A percentile compares a stretch with the other conserved stretches of the same genome.
Conservation (phyloP, 768 basidiomycete species). For the Leucogyrophana mollusca region DNA sequence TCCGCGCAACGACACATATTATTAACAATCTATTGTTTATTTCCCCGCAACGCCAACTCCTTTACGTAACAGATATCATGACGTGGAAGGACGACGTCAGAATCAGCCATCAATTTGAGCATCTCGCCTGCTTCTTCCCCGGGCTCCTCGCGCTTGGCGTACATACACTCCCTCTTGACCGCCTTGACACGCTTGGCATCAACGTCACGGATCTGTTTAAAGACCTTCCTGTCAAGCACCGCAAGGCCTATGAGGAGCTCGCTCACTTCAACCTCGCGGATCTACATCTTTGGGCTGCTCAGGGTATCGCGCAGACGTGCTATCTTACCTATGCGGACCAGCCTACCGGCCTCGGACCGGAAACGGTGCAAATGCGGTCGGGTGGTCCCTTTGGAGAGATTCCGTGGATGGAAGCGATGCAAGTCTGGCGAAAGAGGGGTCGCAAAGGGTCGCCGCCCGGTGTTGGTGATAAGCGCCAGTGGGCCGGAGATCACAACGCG, state of each 20-base stretch:
- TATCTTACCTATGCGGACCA: slow-evolving; percentile 72
- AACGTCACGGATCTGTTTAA: slow-evolving; percentile 37
- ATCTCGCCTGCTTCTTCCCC: slow-evolving; percentile 77
- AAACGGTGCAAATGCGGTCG: slow-evolving; percentile 42
- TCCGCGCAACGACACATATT: slow-evolving; percentile 60
- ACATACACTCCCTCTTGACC: slow-evolving; percentile 56
- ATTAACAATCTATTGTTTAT: slow-evolving; percentile 66
- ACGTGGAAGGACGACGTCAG: slow-evolving; percentile 24
- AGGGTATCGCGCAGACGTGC: slow-evolving; percentile 72
- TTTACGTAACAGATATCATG: slow-evolving; percentile 63
- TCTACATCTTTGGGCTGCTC: slow-evolving; percentile 74
- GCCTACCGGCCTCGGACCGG: slow-evolving; percentile 66
- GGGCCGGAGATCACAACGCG: slow-evolving; percentile 22
- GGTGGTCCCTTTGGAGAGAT: slow-evolving; percentile 17
- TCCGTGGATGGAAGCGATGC: slow-evolving; percentile 32
- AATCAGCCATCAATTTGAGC: slow-evolving; percentile 59
- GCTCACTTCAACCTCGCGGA: slow-evolving; percentile 51
- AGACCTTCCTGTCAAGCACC: slow-evolving; percentile 18
- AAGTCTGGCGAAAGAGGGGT: slow-evolving; percentile 48
- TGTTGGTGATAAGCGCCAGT: slow-evolving; percentile 36
- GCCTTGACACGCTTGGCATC: slow-evolving; percentile 48
- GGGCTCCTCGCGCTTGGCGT: slow-evolving; percentile 73
- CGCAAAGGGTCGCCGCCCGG: slow-evolving; percentile 51
- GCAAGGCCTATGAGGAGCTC: slow-evolving; percentile 37
- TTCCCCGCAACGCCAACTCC: slow-evolving; percentile 59